These are phyloP conservation scores for Naganishia albida DNA, from an alignment of 1,284 basidiomycete genomes.

Conservation along the genomic window DNA sequence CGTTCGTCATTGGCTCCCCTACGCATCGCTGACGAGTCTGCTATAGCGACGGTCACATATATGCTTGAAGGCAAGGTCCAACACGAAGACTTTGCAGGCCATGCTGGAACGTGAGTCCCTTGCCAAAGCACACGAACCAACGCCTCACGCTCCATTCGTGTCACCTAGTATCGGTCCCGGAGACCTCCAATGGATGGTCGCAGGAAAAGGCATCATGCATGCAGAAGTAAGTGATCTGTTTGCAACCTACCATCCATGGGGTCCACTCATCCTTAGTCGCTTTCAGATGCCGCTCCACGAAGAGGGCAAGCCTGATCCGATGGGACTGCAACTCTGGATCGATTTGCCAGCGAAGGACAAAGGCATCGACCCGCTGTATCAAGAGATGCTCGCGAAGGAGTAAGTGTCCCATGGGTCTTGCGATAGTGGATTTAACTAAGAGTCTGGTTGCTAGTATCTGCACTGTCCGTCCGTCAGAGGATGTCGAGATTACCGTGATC, in stretches of 20 bases:
- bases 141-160: background rate
- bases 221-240: constrained; percentile 58
- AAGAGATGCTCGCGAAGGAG: constrained; percentile 56
- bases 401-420: constrained; percentile 47
- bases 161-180: constrained; percentile 66
- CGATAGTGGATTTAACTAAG: background rate
- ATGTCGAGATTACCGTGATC: constrained; percentile 78
- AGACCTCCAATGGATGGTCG: constrained; percentile 94
- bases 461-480: constrained; percentile 69
- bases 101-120: constrained; percentile 61
- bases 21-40: background rate
- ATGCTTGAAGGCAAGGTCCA: constrained; percentile 72
- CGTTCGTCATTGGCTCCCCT: background rate
- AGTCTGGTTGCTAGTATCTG: constrained; percentile 61
- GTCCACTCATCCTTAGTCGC: background rate
- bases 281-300: constrained; percentile 76
- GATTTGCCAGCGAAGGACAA: constrained; percentile 86
- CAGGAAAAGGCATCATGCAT: constrained; percentile 69
- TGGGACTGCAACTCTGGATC: constrained; percentile 88
- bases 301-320: constrained; percentile 66
- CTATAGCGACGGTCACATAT: constrained; percentile 64
- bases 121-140: background rate
- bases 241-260: background rate
- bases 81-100: constrained; percentile 92
- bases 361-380: constrained; percentile 65